Evolutionary conservation across 1,284 basidiomycete species (phyloP), one percentile per base, ranked within the genome.

Genomic region (Pseudozyma tsukubaensis): DNA sequence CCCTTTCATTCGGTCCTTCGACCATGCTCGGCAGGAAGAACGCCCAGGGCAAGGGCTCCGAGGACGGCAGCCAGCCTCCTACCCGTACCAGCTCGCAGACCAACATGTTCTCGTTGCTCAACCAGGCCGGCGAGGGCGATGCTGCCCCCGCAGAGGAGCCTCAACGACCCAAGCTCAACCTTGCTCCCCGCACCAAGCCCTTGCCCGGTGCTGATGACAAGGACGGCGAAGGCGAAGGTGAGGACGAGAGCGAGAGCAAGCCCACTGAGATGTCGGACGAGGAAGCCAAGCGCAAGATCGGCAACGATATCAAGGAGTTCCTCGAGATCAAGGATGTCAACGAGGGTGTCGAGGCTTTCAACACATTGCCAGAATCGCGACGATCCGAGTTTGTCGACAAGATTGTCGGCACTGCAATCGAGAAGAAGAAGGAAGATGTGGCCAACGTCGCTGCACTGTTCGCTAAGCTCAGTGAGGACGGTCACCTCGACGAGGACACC

Each of bases 391-490:
- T 96, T 39, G 89, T 95, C 71, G 90, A 92, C 79, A 90, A 90
- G 85, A 86, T 96, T 40, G 88, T 91, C 59, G 88, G 86, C n/a
- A 86, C 84, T 21, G 92, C 91, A 1, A 86, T 94, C 66, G 91
- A 94, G 85, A 89, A 90, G 77, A 97, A 95, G 87, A 89, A 91
- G 84, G 88, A 89, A n/a, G 92, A 94, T 72, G 93, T 92, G 36
- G 87, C 90, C 80, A 87, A 81, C 42, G 83, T 84, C 1, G 70
- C 77, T 21, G 72, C 81, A 45, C 77, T 86, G 16, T 79, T 85
- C 49, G 61, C 66, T 50, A 76, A 78, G 64, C 70, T 79, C 24
- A 66, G 59, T 44, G 61, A 77, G 48, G 62, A 66, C 9, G 59
- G 55, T 2, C 66, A 84, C 35, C 54, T 83, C 16, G 66, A 72